Conservation (phyloP, 2,329 filamentous ascomycete genomes). For the Pyrenochaeta sp. region DNA sequence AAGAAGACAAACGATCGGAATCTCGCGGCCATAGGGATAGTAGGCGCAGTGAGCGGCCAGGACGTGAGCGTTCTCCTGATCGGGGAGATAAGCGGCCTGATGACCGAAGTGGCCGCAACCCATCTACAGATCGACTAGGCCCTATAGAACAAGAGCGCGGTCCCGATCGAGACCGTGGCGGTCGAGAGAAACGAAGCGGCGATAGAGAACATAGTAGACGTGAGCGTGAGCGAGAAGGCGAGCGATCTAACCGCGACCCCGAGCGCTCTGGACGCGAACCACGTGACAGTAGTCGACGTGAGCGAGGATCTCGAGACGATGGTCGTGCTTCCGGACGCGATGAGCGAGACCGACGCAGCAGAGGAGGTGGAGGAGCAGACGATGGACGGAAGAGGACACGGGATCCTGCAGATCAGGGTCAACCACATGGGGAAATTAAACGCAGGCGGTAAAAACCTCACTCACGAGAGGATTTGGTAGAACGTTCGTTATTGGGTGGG, state of each 20-base stretch:
- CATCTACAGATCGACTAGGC: slow-evolving; percentile 21
- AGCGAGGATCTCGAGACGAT: slow-evolving; percentile 34
- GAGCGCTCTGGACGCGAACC: slow-evolving; percentile 19
- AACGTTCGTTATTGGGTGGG: background rate
- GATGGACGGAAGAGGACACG: slow-evolving; percentile 33
- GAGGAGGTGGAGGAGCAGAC: slow-evolving; percentile 23
- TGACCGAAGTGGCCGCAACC: slow-evolving; percentile 35
- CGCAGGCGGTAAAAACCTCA: slow-evolving; percentile 26
- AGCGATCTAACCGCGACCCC: slow-evolving; percentile 15
- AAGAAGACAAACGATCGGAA: slow-evolving; percentile 38
- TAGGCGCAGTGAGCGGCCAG: slow-evolving; percentile 38
- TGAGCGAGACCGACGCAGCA: slow-evolving; percentile 33
- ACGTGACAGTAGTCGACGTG: slow-evolving; percentile 31
- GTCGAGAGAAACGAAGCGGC: slow-evolving; percentile 36
- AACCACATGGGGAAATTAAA: slow-evolving; percentile 33
- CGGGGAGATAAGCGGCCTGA: slow-evolving; percentile 36
- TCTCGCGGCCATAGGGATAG: slow-evolving; percentile 39
- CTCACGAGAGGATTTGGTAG: background rate
- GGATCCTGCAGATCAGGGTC: slow-evolving; percentile 31
- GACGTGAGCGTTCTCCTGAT: slow-evolving; percentile 35
- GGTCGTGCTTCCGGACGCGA: slow-evolving; percentile 32
- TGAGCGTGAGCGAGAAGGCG: slow-evolving; percentile 30
- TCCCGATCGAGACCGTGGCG: slow-evolving; percentile 35
- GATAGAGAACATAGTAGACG: slow-evolving; percentile 33
- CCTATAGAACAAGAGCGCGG: slow-evolving; percentile 33